These are phyloP conservation scores for Pleurozium schreberi DNA, from an alignment of 225 moss, liverwort and hornwort genomes.

Conservation along the genomic window DNA sequence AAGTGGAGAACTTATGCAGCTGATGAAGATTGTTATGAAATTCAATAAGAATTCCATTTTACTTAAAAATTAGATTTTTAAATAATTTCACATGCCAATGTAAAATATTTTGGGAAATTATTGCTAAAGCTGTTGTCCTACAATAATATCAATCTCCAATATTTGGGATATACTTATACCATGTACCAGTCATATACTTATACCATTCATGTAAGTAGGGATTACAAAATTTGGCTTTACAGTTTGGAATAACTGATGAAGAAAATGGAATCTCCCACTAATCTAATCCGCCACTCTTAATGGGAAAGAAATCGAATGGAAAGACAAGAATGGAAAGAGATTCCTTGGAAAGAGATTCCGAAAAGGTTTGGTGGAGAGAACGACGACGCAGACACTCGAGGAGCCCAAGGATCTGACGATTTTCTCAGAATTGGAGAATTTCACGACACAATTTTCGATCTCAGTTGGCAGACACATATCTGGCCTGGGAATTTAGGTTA, in stretches of 20 bases:
- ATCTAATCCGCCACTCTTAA: neutral
- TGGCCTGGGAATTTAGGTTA: neutral
- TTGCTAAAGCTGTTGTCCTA: neutral
- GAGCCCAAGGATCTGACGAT: neutral
- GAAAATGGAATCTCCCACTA: neutral
- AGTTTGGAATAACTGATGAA: neutral
- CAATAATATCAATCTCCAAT: too few species aligned
- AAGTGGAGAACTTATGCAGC: neutral
- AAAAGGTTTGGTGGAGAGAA: constrained; percentile 4
- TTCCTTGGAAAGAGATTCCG: neutral
- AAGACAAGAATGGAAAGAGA: neutral
- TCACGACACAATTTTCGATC: neutral
- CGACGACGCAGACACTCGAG: neutral
- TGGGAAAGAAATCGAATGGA: neutral
- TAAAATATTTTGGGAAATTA: fast-evolving
- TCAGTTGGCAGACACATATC: neutral
- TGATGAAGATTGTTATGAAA: neutral
- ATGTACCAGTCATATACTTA: neutral
- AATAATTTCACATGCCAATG: neutral
- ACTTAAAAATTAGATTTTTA: neutral
- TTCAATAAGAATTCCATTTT: neutral
- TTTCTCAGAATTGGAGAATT: neutral
- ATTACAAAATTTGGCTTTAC: neutral
- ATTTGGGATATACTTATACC: too few species aligned
- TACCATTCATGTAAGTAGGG: neutral